Base-by-base conservation (phyloP, 2,329 filamentous ascomycete genomes). In the Ascosphaera pollenicola region DNA sequence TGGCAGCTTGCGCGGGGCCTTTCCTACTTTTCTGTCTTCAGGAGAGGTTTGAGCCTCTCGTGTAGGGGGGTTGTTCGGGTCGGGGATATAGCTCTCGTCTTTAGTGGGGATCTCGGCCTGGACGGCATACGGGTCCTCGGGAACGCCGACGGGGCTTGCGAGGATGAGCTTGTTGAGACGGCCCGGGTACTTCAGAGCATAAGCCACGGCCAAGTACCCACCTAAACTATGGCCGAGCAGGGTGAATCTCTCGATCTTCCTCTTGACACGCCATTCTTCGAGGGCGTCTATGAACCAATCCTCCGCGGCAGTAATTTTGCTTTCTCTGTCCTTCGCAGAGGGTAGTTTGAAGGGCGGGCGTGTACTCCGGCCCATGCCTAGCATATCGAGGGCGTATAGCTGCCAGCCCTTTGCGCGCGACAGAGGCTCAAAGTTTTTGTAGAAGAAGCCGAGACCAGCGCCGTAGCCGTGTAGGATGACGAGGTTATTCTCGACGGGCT, bases 381-480 rank as follows among this genome's bases (percentile, higher is more conserved):
- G 67, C 68, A 95, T 73, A 51, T 98, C 87, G n/a, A 98, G 64
- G 1, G 87, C 83, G 54, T 89, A 95, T 15, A 98, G 61, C 51
- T 82, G 85, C 75, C 89, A 91, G 19, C 85, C 84, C 19, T 69
- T 65, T 1, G 74, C 62, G 15, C 85, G 74, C 36, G 78, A 85
- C 26, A 98, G 61, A 4, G 77, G 74, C 57, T 98, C 89, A 43
- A 92, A 93, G 55, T 98, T 98, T 61, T 89, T 87, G 66, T 94
- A 98, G 66, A 92, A 98, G 60, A 98, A 95, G 17, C 87, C 89
- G 1, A 98, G 68, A 0, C 89, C 89, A 2, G 89, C 89, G 36
- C 89, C 89, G 56, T 98, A 98, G 44, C 89, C 89, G 54, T 98
- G 89, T 3, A 98, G 64, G 73, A 98, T 92, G 35, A 98, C 87